Conservation (phyloP, 176 grass and related monocot species). For the Alloteropsis semialata region DNA sequence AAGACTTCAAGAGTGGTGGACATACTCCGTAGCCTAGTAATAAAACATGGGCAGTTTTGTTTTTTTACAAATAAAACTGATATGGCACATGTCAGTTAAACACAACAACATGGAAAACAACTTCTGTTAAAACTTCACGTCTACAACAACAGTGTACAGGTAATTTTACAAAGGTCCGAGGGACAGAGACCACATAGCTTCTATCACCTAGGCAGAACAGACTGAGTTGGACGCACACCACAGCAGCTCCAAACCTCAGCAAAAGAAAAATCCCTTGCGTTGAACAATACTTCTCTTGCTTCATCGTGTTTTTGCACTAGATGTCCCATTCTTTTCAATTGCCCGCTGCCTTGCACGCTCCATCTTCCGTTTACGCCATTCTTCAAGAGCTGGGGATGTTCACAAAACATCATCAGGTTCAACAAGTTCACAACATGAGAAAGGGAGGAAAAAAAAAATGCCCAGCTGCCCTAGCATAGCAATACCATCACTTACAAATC, state of each 20-base stretch:
- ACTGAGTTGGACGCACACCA: neutral
- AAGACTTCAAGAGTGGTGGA: neutral
- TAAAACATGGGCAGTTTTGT: neutral
- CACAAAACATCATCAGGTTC: neutral
- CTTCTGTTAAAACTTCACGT: neutral
- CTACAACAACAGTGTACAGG: neutral
- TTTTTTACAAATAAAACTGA: neutral
- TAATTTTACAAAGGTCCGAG: neutral
- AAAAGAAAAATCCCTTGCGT: neutral
- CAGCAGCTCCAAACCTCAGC: neutral
- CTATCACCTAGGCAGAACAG: neutral
- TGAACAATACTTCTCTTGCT: neutral
- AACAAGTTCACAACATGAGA: neutral
- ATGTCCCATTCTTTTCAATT: constrained; percentile 67
- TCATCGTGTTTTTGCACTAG: constrained; percentile 25
- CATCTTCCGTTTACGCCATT: constrained; percentile 93
- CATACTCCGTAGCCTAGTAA: too few species aligned
- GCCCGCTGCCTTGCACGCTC: constrained; percentile 81
- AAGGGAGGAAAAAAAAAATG: neutral
- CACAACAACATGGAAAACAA: neutral
- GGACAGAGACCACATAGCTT: neutral
- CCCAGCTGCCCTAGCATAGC: neutral
- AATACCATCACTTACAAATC: neutral
- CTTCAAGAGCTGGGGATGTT: constrained; percentile 66
- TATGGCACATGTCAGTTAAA: neutral